Conservation (phyloP, 345 rosid genomes). For the Angophora floribunda region DNA sequence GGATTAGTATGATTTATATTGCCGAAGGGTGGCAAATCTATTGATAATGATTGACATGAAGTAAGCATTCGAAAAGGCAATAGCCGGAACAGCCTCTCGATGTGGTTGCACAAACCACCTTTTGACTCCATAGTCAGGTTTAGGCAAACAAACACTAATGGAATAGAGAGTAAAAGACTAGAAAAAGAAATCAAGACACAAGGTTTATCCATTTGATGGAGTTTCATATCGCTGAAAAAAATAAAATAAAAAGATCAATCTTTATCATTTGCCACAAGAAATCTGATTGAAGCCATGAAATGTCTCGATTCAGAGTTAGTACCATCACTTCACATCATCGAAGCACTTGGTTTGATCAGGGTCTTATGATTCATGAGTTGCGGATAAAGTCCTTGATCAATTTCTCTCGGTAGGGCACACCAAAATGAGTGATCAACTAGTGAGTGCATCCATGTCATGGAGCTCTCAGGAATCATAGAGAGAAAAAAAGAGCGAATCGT, state of each 20-base stretch:
- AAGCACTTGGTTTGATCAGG: not conserved
- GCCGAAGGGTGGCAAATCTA: not conserved
- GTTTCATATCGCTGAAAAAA: not conserved
- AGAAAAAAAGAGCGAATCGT: not conserved
- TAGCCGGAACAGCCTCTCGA: not conserved
- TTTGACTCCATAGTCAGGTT: not conserved
- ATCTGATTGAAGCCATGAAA: not conserved
- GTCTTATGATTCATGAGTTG: not conserved
- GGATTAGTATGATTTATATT: not conserved
- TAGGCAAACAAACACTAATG: not conserved
- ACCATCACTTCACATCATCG: not conserved
- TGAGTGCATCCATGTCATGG: not conserved
- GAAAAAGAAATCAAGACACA: not conserved
- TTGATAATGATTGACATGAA: not conserved
- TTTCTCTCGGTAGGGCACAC: not conserved
- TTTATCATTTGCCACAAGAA: not conserved
- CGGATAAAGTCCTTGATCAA: not conserved
- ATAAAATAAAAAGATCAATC: not conserved
- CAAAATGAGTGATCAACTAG: not conserved
- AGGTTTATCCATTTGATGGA: not conserved
- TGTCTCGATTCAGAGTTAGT: not conserved
- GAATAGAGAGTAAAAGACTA: not conserved
- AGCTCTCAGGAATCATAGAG: not conserved
- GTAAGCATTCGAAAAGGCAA: not conserved
- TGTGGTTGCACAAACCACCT: not conserved